Base-by-base conservation (phyloP, 495 filamentous ascomycete genomes). In the Penicillium atrosanguineum region DNA sequence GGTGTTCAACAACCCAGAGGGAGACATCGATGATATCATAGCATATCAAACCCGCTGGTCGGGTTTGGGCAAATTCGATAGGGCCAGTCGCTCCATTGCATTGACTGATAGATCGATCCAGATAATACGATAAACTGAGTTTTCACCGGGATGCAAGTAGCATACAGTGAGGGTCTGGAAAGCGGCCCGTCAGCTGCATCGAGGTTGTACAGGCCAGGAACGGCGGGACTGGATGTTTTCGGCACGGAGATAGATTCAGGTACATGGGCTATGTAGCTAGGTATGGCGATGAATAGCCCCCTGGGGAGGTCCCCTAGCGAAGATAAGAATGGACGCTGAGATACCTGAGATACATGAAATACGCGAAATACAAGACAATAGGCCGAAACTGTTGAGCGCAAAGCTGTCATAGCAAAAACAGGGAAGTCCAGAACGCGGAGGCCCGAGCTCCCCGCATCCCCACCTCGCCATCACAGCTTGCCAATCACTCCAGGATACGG, bases 391-490 rank as follows among this genome's bases (percentile, higher is more conserved):
- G n/a, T 23, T 23, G 23, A 23, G 23, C 23, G 23, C 23, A 23
- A 37, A 37, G n/a, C n/a, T n/a, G n/a, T 7, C 37, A 11, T 1
- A 39, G 34, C 44, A 46, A 39, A 53, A 53, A 53, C 45, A 41
- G 39, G 55, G 49, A 50, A 48, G 28, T 42, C 55, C 25, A 44
- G 55, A 57, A 11, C 50, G 7, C 29, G 39, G 50, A 21, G 50
- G 56, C 47, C 56, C 52, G 56, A 59, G 56, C 56, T 59, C 55
- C 46, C 47, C 49, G 44, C 49, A 53, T 51, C 51, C 43, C 56
- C 46, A 16, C 38, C 56, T 23, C 50, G 31, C 31, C 39, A 44
- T 44, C 43, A 28, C 42, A 53, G 45, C 46, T 49, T 12, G 16
- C 37, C n/a, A 40, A 19, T 40, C 20, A n/a, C 14, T 26, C 1